Evolutionary conservation across 176 grass and related monocot genomes (phyloP).

Genomic region (Lolium rigidum): DNA sequence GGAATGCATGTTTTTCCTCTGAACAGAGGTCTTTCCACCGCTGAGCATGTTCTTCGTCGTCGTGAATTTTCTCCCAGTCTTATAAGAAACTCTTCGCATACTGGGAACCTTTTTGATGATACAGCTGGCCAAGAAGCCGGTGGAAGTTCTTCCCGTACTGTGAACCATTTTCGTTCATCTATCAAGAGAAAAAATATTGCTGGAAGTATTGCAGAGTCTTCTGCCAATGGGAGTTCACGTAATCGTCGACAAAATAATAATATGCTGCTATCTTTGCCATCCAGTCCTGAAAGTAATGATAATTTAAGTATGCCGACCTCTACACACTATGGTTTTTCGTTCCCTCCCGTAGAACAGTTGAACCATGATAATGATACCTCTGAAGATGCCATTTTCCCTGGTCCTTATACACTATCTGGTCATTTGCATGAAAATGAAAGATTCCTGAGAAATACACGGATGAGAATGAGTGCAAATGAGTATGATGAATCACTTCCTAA

Average conservation of each 20-base stretch:
- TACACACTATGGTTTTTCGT: slow-evolving; percentile 40
- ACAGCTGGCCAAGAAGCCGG: slow-evolving; percentile 10
- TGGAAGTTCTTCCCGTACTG: slow-evolving; percentile 40
- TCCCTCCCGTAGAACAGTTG: slow-evolving; percentile 41
- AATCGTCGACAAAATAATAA: slow-evolving; percentile 42
- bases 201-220: slow-evolving; percentile 55
- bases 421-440: slow-evolving; percentile 39
- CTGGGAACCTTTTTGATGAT: slow-evolving; percentile 37
- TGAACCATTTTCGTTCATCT: slow-evolving; percentile 33
- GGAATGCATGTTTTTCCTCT: slow-evolving; percentile 33
- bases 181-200: slow-evolving; percentile 62
- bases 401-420: slow-evolving; percentile 46
- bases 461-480: slow-evolving; percentile 52
- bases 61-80: slow-evolving; percentile 35
- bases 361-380: slow-evolving; percentile 32
- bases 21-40: slow-evolving; percentile 37
- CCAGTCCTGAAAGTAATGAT: slow-evolving; percentile 38
- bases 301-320: slow-evolving; percentile 37
- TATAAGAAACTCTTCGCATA: slow-evolving; percentile 33
- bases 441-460: slow-evolving; percentile 48
- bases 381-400: slow-evolving; percentile 26
- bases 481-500: slow-evolving; percentile 49
- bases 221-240: slow-evolving; percentile 51
- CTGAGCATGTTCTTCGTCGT: slow-evolving; percentile 15
- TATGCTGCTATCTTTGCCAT: slow-evolving; percentile 34